Conservation (phyloP, 139 green algal genomes). For the Micractinium sp. region DNA sequence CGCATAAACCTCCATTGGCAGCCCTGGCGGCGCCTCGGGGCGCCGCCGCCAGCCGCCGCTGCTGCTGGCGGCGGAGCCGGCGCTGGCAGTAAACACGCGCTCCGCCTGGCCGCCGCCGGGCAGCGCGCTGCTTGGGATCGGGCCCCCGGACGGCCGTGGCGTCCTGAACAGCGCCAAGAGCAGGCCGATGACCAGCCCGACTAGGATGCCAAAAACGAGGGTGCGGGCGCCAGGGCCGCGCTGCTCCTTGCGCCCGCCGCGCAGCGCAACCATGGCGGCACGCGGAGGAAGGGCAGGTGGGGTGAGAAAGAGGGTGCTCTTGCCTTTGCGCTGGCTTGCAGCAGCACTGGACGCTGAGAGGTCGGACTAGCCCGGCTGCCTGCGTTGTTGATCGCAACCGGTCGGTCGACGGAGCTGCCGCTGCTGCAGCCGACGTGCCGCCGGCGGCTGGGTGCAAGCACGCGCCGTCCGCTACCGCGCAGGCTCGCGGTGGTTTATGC, state of each 20-base stretch:
- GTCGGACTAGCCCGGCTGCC: neutral
- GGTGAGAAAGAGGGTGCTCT: neutral
- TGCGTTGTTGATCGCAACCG: no score
- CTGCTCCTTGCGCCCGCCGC: neutral
- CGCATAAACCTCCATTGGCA: constrained; percentile 14
- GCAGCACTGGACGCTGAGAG: neutral
- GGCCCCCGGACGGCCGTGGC: neutral
- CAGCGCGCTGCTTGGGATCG: no score
- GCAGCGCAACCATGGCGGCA: neutral
- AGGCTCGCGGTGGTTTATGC: no score
- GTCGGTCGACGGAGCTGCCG: no score
- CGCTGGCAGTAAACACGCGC: neutral
- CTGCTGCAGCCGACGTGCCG: no score
- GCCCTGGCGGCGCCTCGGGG: neutral
- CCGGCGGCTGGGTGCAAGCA: no score
- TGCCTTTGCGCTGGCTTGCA: no score
- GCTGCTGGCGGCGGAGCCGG: neutral
- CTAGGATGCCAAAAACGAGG: neutral
- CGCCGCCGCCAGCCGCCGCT: neutral
- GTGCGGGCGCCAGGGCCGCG: neutral
- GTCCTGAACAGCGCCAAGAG: neutral
- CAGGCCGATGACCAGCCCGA: neutral
- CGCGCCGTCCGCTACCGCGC: no score
- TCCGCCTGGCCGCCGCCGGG: neutral
- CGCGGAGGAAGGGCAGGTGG: neutral